Conservation (phyloP, 176 grass and related monocot genomes). For the sorghum (Sorghum bicolor) region Sorghum_bicolor_NCBIv3 NC_012870.2:72181001-72181500, state of each 20-base stretch:
- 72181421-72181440: slow-evolving; percentile 89
- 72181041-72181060: slow-evolving; percentile 82
- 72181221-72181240: not conserved
- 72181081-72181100: slow-evolving; percentile 81
- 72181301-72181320: slow-evolving; percentile 94
- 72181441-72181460: slow-evolving; percentile 92
- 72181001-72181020: not conserved
- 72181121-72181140: slow-evolving; percentile 55
- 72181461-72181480: slow-evolving; percentile 92
- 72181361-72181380: slow-evolving; percentile 97
- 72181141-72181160: slow-evolving; percentile 76
- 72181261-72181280: not conserved
- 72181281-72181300: slow-evolving; percentile 81
- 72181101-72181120: slow-evolving; percentile 47
- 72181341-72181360: slow-evolving; percentile 93
- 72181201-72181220: slow-evolving; percentile 72
- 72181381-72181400: slow-evolving; percentile 91
- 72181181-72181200: slow-evolving; percentile 82
- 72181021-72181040: slow-evolving; percentile 35
- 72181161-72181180: slow-evolving; percentile 91
- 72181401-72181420: slow-evolving; percentile 92
- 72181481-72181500: slow-evolving; percentile 62
- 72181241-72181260: not conserved
- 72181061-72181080: slow-evolving; percentile 79
- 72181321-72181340: slow-evolving; percentile 94